A percentile compares a stretch with the other conserved stretches of the same genome.
Conservation (phyloP, 2,329 filamentous ascomycete species). For the Pseudogymnoascus sp. region DNA sequence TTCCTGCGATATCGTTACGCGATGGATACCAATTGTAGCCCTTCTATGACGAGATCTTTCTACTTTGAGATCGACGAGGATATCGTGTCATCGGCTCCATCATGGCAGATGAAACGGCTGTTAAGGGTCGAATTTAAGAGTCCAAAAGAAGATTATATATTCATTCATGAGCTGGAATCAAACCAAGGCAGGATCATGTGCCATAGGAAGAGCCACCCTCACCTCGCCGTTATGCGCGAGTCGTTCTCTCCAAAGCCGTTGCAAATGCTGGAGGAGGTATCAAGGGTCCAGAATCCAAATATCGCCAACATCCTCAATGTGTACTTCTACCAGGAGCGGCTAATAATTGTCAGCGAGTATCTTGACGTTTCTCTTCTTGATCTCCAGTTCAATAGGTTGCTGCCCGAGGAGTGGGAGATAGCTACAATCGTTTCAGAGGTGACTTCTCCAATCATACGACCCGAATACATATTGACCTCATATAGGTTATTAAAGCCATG, state of each 20-base stretch:
- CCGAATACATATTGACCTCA: background rate
- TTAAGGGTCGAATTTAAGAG: conserved; percentile 15
- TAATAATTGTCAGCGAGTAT: conserved; percentile 15
- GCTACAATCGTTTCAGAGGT: conserved; percentile 17
- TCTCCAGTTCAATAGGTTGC: conserved; percentile 14
- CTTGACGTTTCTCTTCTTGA: conserved; percentile 15
- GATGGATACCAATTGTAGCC: conserved; percentile 11
- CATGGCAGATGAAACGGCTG: conserved; percentile 13
- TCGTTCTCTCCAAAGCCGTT: conserved; percentile 14
- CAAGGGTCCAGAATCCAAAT: conserved; percentile 16
- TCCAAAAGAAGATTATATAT: conserved; percentile 15
- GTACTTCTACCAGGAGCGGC: conserved; percentile 14
- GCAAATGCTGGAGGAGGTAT: conserved; percentile 14
- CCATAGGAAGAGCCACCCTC: conserved; percentile 13
- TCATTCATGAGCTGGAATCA: conserved; percentile 13
- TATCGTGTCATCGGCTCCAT: background rate
- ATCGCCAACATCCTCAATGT: conserved; percentile 16
- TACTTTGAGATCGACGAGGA: conserved; percentile 11
- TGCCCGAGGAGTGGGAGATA: conserved; percentile 17
- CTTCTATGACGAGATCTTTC: conserved; percentile 14
- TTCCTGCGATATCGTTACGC: too few species aligned
- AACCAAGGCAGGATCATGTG: conserved; percentile 14
- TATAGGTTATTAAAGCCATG: conserved; percentile 18
- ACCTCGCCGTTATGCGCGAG: conserved; percentile 15
- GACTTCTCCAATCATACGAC: background rate